Conservation (phyloP, 1,139 yeast genomes). For the Kodamaea suecica region DNA sequence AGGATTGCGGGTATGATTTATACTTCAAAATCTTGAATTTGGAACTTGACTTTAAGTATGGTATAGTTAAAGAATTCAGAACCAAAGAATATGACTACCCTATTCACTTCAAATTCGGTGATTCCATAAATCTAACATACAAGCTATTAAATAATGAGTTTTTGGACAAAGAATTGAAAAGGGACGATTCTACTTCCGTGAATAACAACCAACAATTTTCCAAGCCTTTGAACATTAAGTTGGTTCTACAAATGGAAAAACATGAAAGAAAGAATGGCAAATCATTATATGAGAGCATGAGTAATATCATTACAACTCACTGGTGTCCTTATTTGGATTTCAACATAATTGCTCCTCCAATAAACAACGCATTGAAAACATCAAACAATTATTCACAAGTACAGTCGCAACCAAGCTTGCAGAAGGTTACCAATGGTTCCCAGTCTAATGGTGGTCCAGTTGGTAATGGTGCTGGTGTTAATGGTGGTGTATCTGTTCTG, state of each 20-base stretch:
- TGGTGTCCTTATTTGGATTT: conserved; percentile 67
- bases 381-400: conserved; percentile 21
- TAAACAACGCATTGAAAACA: conserved; percentile 37
- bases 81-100: conserved; percentile 29
- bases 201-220: conserved; percentile 17
- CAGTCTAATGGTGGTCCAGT: background rate
- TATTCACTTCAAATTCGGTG: conserved; percentile 25
- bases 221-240: conserved; percentile 33
- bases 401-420: conserved; percentile 24
- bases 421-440: conserved; percentile 1
- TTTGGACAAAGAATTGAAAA: conserved; percentile 21
- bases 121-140: conserved; percentile 44
- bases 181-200: conserved; percentile 13
- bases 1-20: conserved; percentile 18
- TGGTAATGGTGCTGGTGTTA: background rate
- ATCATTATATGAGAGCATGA: conserved; percentile 15
- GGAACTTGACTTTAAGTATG: conserved; percentile 39
- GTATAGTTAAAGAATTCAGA: conserved; percentile 28
- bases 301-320: conserved; percentile 44
- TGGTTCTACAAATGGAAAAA: conserved; percentile 28
- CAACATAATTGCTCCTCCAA: conserved; percentile 46
- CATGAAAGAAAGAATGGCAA: background rate
- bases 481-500: background rate
- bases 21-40: conserved; percentile 40
- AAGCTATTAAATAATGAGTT: conserved; percentile 35